These are phyloP conservation scores for Arthroderma sp. DNA, from an alignment of 2,329 filamentous ascomycete genomes.

Conservation along the genomic window DNA sequence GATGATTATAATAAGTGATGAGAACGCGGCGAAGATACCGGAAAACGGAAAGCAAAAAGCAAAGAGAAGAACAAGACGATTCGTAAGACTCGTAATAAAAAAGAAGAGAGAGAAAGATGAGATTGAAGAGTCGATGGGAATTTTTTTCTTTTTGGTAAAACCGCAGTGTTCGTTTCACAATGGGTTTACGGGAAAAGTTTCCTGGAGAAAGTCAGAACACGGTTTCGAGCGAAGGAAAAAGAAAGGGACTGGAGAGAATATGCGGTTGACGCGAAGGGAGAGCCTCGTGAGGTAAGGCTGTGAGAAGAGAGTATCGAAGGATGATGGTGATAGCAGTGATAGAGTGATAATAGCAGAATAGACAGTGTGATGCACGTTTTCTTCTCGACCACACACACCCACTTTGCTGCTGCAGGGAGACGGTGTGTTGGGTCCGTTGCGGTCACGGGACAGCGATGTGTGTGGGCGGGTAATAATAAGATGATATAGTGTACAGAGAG, in stretches of 20 bases:
- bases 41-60: background rate
- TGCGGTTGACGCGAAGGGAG: background rate
- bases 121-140: background rate
- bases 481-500: background rate
- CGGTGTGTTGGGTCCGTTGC: constrained; percentile 1
- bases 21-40: background rate
- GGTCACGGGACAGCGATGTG: constrained; percentile 4
- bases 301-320: too few relatives aligned
- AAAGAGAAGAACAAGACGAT: background rate
- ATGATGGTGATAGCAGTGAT: too few relatives aligned
- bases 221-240: background rate
- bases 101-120: background rate
- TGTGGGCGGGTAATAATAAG: background rate
- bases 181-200: background rate
- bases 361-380: constrained; percentile 1
- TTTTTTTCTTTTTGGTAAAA: too few relatives aligned
- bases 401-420: constrained; percentile 1
- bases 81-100: background rate
- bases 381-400: background rate
- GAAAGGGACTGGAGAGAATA: too few relatives aligned
- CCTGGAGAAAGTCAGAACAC: background rate
- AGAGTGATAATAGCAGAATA: too few relatives aligned
- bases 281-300: too few relatives aligned
- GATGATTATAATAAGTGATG: background rate
- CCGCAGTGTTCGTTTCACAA: too few relatives aligned